Evolutionary conservation across 1,284 basidiomycete genomes (phyloP).

Genomic region (Ganoderma lingzhi): DNA sequence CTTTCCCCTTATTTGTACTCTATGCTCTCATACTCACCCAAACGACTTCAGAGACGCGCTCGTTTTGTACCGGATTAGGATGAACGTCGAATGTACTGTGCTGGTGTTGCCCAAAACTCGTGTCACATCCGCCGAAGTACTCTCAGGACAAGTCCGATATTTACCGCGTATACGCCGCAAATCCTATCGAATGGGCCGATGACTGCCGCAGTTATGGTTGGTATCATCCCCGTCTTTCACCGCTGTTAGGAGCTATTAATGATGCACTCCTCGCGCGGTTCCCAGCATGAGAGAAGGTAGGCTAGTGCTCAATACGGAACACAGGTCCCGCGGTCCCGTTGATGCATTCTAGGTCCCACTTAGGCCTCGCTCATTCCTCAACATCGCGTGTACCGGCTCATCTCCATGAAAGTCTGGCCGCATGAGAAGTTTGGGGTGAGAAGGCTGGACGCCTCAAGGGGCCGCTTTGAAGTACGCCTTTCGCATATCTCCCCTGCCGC

Average conservation of each 20-base stretch:
- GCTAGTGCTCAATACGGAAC: background rate
- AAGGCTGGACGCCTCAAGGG: conserved; percentile 3
- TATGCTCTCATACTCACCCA: conserved; percentile 12
- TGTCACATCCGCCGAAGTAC: background rate
- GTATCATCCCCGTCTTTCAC: background rate
- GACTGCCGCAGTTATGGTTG: conserved; percentile 8
- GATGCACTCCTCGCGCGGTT: background rate
- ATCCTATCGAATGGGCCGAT: background rate
- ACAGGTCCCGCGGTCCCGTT: background rate
- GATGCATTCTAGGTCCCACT: background rate
- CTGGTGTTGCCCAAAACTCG: background rate
- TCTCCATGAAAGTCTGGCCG: background rate
- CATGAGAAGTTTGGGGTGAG: background rate
- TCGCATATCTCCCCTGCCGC: conserved; percentile 18
- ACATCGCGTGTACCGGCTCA: background rate
- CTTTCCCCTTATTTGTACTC: conserved; percentile 10
- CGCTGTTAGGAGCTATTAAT: background rate
- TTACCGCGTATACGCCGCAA: background rate
- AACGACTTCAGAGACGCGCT: conserved; percentile 17
- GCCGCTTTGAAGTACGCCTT: conserved; percentile 21
- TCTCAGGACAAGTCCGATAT: background rate
- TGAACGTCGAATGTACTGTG: conserved; percentile 2
- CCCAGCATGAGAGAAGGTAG: background rate
- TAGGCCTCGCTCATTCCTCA: background rate
- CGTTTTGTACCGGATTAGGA: conserved; percentile 8